Evolutionary conservation across 257 asterid species (phyloP).

Genomic region (Forsythia suspensa): DNA sequence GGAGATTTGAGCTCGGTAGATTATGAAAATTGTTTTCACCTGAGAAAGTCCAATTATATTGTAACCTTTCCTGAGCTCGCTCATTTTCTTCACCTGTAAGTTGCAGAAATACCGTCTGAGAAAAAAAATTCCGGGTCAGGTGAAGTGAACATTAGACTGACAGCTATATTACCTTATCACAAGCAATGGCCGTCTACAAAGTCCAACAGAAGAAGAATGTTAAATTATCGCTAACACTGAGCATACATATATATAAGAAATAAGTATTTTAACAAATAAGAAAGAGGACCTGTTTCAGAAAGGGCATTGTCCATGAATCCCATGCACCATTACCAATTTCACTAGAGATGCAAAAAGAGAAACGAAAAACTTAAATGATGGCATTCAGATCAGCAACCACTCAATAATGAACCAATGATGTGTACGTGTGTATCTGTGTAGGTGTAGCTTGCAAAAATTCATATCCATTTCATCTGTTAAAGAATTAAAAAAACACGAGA

Average conservation of each 20-base stretch:
- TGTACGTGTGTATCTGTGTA: too few relatives aligned
- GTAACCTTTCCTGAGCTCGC: slow-evolving; percentile 76
- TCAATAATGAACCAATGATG: too few relatives aligned
- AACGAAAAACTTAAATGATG: too few relatives aligned
- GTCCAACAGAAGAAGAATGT: slow-evolving; percentile 4
- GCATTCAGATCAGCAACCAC: too few relatives aligned
- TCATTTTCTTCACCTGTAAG: slow-evolving; percentile 68
- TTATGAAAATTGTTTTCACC: slow-evolving; percentile 36
- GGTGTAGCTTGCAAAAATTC: too few relatives aligned
- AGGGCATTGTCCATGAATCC: slow-evolving; percentile 91
- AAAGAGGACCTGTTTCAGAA: slow-evolving; percentile 55
- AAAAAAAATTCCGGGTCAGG: slow-evolving; percentile 23
- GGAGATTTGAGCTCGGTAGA: neutral
- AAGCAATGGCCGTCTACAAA: slow-evolving; percentile 67
- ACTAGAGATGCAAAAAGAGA: slow-evolving; percentile 19
- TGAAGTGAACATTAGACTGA: slow-evolving; percentile 18
- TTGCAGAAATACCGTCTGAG: slow-evolving; percentile 31
- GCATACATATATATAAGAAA: slow-evolving; percentile 10
- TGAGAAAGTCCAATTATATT: slow-evolving; percentile 76
- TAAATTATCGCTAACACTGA: neutral
- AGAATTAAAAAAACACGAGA: neutral
- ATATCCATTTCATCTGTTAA: too few relatives aligned
- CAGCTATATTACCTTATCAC: slow-evolving; percentile 66
- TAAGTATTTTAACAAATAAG: slow-evolving; percentile 5
- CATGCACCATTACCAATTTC: slow-evolving; percentile 82